phyloP scores from a whole-genome alignment of 768 basidiomycete genomes.

The Mycena latifolia region DNA sequence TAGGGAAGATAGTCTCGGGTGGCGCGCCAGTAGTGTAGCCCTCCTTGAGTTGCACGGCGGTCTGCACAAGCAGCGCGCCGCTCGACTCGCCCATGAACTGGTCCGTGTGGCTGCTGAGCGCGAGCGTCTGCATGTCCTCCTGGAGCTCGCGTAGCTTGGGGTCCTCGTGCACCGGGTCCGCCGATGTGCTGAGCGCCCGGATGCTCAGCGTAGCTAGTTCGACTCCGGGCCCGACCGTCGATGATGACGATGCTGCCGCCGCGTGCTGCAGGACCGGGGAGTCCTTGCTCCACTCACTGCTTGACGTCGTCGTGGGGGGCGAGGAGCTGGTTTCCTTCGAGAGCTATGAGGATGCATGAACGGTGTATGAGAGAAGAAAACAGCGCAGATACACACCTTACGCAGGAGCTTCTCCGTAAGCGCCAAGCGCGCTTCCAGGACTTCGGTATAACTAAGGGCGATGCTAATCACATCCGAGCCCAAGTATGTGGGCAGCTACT shows the following conservation, averaged over 20 bases:
- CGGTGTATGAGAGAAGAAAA: not conserved
- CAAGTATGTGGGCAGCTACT: no score
- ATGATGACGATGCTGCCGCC: not conserved
- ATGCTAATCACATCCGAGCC: not conserved
- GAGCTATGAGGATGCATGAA: not conserved
- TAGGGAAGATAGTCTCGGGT: constrained; percentile 27
- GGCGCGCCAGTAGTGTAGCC: constrained; percentile 55
- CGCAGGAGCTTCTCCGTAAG: constrained; percentile 16
- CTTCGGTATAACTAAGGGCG: constrained; percentile 1
- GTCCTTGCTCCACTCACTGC: constrained; percentile 17
- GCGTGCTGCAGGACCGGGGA: not conserved
- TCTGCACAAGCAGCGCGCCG: constrained; percentile 64
- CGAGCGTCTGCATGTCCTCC: not conserved
- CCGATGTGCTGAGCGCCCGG: no score
- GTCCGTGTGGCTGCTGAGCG: not conserved
- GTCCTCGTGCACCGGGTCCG: constrained; percentile 2
- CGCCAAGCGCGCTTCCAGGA: constrained; percentile 19
- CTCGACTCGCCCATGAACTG: constrained; percentile 71
- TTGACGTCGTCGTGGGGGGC: not conserved
- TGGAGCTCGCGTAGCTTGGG: not conserved
- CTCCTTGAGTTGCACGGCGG: constrained; percentile 70
- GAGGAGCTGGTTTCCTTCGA: not conserved
- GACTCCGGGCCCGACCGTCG: not conserved
- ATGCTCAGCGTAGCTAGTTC: constrained; percentile 14
- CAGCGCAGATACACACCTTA: not conserved